Conservation (phyloP, 441 rosid species). For the Hura crepitans region DNA sequence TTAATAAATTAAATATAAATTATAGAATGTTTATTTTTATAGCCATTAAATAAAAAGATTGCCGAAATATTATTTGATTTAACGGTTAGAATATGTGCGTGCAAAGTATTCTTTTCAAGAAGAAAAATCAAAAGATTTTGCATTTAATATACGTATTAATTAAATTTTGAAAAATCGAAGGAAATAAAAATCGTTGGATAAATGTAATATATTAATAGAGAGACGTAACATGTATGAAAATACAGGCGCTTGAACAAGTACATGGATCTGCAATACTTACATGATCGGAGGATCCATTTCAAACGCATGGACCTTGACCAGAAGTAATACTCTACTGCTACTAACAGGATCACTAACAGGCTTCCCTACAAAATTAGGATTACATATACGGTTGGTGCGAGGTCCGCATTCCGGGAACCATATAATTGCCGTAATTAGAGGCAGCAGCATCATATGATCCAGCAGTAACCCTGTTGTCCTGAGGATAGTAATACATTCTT, state of each 20-base stretch:
- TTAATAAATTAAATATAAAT: too few relatives aligned
- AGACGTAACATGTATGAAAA: too few relatives aligned
- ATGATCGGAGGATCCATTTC: slow-evolving; percentile 7
- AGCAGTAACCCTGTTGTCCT: slow-evolving; percentile 29
- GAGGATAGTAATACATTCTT: slow-evolving; percentile 40
- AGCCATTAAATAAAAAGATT: too few relatives aligned
- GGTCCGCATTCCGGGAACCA: slow-evolving; percentile 33
- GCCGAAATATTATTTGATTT: too few relatives aligned
- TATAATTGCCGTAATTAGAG: slow-evolving; percentile 30
- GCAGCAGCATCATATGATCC: slow-evolving; percentile 30
- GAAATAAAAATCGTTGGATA: too few relatives aligned
- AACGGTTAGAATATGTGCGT: too few relatives aligned
- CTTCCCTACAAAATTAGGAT: slow-evolving; percentile 14
- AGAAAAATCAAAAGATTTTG: too few relatives aligned
- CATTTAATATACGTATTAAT: too few relatives aligned
- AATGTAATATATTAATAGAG: too few relatives aligned
- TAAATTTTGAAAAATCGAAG: too few relatives aligned
- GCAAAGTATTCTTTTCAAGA: too few relatives aligned
- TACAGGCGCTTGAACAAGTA: background rate
- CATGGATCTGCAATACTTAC: background rate
- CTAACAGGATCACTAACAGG: slow-evolving; percentile 4
- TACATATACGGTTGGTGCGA: slow-evolving; percentile 41
- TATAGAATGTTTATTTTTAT: too few relatives aligned
- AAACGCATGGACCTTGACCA: slow-evolving; percentile 13
- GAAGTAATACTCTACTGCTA: background rate